Base-by-base conservation (phyloP, 257 asterid genomes). In the Fraxinus anomala region DNA sequence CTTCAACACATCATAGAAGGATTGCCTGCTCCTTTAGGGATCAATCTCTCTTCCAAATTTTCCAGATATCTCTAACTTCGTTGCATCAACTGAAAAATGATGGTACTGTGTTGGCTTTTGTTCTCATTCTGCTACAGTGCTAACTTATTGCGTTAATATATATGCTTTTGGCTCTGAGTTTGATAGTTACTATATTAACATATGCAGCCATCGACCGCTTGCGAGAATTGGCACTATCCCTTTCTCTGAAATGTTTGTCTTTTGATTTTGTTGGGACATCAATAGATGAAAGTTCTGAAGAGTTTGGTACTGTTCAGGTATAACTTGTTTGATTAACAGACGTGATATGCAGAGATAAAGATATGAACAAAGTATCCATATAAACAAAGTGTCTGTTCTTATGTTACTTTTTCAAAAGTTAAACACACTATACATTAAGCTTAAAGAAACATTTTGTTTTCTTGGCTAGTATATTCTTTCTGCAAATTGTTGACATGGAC, bases 271-370 rank as follows among this genome's bases (percentile, higher is more conserved):
- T 96, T 83, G 99, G 98, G 82, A 91, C 98, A 49, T 86, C 99
- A 30, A 84, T 92, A 81, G 99, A 96, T 86, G 99, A 96, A 87
- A 93, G 97, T 84, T 91, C 99, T 37, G 99, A 96, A 85, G 99
- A 96, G 84, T 92, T 96, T 82, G 97, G 97, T 78, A 93, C 98
- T 76, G 92, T 96, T 76, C 99, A 93, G 99, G 98, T 94, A 76
- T 63, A 7, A 63, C 33, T 26, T 51, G 61, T 75, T 75, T 70
- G 68, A 44, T 65, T 63, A 63, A 63, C 11, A 26, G 26, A 63
- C 9, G 6, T 59, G 67, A 21, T 21, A 59, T 59, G 30, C 31
- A 59, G 67, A 59, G 67, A 21, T 59, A 59, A 59, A 59, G 67
- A 59, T 59, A 23, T 6, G 11, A 56, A 21, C 23, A 54, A 19